Percentiles rank a stretch among this genome's conserved stretches.
These are phyloP conservation scores for Monosporascus sp. DNA, from an alignment of 2,329 filamentous ascomycete species.

Conservation along the genomic window DNA sequence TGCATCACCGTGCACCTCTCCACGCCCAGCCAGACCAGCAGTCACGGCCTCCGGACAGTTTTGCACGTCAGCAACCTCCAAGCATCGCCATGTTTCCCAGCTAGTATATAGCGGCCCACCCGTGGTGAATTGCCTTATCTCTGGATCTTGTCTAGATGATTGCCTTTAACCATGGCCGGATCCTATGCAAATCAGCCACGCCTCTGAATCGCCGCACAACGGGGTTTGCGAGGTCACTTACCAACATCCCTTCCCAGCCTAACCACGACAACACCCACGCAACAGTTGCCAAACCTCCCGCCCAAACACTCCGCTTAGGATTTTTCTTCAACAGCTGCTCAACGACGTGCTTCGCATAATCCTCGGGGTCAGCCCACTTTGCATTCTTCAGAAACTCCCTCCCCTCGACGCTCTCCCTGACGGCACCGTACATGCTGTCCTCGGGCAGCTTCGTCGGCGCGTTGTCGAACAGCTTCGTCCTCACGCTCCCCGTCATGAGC, in stretches of 20 bases:
- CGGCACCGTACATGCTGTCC: constrained; percentile 21
- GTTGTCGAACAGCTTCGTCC: constrained; percentile 23
- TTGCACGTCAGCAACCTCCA: no score
- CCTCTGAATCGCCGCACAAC: not conserved
- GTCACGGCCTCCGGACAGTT: no score
- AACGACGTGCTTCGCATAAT: constrained; percentile 24
- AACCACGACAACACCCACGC: constrained; percentile 24
- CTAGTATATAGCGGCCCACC: no score
- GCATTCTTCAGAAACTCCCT: constrained; percentile 20
- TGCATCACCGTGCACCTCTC: no score
- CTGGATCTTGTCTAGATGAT: constrained; percentile 13
- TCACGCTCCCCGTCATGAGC: constrained; percentile 25
- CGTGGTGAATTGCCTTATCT: not conserved
- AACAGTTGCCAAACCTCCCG: constrained; percentile 19
- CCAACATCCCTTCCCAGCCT: constrained; percentile 27
- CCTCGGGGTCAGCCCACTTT: constrained; percentile 18
- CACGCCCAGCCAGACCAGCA: no score
- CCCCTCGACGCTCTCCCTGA: constrained; percentile 19
- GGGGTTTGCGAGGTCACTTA: constrained; percentile 10
- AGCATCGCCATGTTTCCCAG: no score
- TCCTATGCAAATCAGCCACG: constrained; percentile 14
- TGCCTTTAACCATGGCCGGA: constrained; percentile 13
- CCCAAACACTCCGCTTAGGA: constrained; percentile 23
- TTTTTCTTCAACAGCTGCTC: constrained; percentile 19
- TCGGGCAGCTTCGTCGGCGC: constrained; percentile 20